These are phyloP conservation scores for Lepidopterella palustris DNA, from an alignment of 495 filamentous ascomycete species.

Conservation along the genomic window DNA sequence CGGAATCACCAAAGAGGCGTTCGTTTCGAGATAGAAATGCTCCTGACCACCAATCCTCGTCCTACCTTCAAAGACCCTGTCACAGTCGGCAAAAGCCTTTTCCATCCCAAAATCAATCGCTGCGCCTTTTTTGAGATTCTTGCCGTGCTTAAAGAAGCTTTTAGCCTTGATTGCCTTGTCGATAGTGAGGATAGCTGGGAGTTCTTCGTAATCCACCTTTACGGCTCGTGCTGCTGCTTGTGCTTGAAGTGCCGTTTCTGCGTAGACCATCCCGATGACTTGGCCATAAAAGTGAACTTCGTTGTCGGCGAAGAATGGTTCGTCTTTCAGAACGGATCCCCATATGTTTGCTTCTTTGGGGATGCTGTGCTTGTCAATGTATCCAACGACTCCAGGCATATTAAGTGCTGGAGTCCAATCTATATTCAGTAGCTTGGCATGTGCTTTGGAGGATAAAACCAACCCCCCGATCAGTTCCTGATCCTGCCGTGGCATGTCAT, in stretches of 20 bases:
- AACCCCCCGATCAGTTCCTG: constrained; percentile 37
- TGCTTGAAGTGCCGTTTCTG: constrained; percentile 38
- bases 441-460: constrained; percentile 37
- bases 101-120: constrained; percentile 26
- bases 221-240: constrained; percentile 36
- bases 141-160: constrained; percentile 34
- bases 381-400: constrained; percentile 39
- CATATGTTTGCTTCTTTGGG: constrained; percentile 35
- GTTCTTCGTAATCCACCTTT: constrained; percentile 36
- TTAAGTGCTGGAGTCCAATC: constrained; percentile 39
- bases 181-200: constrained; percentile 38
- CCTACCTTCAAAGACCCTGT: constrained; percentile 35
- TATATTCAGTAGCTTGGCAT: constrained; percentile 39
- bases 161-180: constrained; percentile 45
- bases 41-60: constrained; percentile 41
- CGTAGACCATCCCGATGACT: constrained; percentile 39
- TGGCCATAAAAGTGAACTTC: constrained; percentile 37
- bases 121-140: constrained; percentile 34
- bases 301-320: constrained; percentile 40
- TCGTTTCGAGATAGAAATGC: constrained; percentile 43
- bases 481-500: constrained; percentile 38
- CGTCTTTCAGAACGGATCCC: constrained; percentile 37
- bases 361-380: constrained; percentile 38
- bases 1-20: constrained; percentile 38
- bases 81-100: constrained; percentile 36